Conservation (phyloP, 352 stramenopile genomes). For the Pythium folliculosum region DNA sequence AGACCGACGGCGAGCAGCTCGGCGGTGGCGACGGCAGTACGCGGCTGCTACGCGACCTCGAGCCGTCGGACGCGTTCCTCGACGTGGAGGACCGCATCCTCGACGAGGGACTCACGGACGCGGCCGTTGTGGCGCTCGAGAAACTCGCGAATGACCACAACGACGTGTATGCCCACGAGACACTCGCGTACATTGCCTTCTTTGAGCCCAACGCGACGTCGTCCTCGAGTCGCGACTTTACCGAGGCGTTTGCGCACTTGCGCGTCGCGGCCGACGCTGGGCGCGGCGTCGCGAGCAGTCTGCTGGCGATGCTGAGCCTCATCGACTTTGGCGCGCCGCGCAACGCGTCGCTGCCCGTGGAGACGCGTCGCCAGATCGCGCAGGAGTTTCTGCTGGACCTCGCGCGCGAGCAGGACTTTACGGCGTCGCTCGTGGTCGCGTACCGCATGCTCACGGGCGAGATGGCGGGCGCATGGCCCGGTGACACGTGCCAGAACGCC, state of each 20-base stretch:
- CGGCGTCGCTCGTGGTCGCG: constrained; percentile 56
- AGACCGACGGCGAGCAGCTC: constrained; percentile 12
- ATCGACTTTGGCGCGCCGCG: constrained; percentile 44
- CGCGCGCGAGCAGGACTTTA: constrained; percentile 42
- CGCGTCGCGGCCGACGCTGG: constrained; percentile 45
- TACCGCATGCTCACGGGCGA: constrained; percentile 51
- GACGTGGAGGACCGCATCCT: constrained; percentile 52
- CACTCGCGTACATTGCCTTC: constrained; percentile 59
- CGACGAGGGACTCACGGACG: constrained; percentile 42
- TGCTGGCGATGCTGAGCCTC: constrained; percentile 59
- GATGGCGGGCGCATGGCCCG: constrained; percentile 23
- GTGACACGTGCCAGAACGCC: constrained; percentile 38
- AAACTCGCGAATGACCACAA: constrained; percentile 31
- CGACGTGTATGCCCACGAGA: constrained; percentile 55
- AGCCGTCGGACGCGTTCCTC: constrained; percentile 53
- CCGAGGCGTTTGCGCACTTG: constrained; percentile 46
- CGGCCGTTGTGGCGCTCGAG: constrained; percentile 40
- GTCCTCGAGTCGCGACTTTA: constrained; percentile 34
- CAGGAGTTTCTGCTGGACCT: constrained; percentile 39
- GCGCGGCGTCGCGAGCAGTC: constrained; percentile 38
- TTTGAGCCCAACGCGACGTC: constrained; percentile 44
- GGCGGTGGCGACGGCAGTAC: neutral
- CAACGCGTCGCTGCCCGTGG: constrained; percentile 21
- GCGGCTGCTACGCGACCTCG: constrained; percentile 17
- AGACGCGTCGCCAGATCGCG: constrained; percentile 38